Percentiles rank a stretch among this genome's conserved stretches.
Conservation (phyloP, 768 basidiomycete species). For the Collybiopsis luxurians region DNA sequence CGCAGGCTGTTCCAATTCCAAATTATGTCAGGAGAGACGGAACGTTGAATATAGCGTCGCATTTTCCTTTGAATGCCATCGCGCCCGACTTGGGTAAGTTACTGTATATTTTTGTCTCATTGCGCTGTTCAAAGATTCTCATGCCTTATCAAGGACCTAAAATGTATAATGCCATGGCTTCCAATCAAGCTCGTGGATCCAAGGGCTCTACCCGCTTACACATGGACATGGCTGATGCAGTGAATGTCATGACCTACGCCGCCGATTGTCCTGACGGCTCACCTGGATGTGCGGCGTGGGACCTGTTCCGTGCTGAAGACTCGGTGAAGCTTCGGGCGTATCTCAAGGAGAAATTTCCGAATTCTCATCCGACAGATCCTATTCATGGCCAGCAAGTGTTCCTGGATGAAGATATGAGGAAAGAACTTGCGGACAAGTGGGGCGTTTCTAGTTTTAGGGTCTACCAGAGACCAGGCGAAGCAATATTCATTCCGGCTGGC, state of each 20-base stretch:
- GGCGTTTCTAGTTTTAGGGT: constrained; percentile 80
- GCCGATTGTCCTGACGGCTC: constrained; percentile 52
- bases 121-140: no score
- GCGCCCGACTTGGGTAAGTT: constrained; percentile 75
- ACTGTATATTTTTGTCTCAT: constrained; percentile 2
- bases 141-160: constrained; percentile 65
- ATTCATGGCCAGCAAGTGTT: constrained; percentile 92
- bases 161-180: constrained; percentile 91
- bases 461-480: constrained; percentile 90
- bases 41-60: constrained; percentile 82
- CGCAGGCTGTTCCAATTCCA: constrained; percentile 78
- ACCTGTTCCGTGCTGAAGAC: constrained; percentile 82
- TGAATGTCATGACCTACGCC: constrained; percentile 88
- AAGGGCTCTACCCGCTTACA: constrained; percentile 88
- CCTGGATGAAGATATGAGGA: constrained; percentile 65
- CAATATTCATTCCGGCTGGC: constrained; percentile 93
- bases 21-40: constrained; percentile 92
- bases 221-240: constrained; percentile 93
- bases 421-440: constrained; percentile 60
- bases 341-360: constrained; percentile 60
- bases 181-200: constrained; percentile 60
- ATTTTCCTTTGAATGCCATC: constrained; percentile 79
- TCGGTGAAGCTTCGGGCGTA: constrained; percentile 76
- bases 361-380: constrained; percentile 62
- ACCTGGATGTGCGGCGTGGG: constrained; percentile 87